phyloP scores from a whole-genome alignment of 164 flowering plant species.

The Stephania cephalantha region DNA sequence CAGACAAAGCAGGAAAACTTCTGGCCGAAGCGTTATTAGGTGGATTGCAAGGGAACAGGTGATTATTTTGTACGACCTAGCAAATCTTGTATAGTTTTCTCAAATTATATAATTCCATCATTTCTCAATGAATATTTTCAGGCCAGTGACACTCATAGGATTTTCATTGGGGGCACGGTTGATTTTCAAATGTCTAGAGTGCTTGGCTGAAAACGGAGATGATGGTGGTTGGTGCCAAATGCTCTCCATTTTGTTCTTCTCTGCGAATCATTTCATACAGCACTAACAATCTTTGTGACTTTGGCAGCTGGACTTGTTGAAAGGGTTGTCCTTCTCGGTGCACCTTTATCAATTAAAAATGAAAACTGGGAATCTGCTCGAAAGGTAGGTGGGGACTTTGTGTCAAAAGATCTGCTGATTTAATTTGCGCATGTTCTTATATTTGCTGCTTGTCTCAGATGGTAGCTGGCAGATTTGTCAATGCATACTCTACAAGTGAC shows the following conservation, averaged over 20 bases:
- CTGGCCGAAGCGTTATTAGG: conserved; percentile 85
- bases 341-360: conserved; percentile 71
- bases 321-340: conserved; percentile 95
- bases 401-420: background rate
- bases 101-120: background rate
- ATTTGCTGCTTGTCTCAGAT: conserved; percentile 39
- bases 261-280: conserved; percentile 3
- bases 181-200: conserved; percentile 81
- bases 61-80: background rate
- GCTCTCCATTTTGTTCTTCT: background rate
- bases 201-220: conserved; percentile 61
- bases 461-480: conserved; percentile 93
- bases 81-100: background rate
- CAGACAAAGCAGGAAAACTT: conserved; percentile 91
- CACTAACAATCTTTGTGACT: background rate
- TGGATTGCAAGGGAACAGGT: conserved; percentile 94
- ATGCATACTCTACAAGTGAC: conserved; percentile 75
- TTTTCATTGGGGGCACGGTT: conserved; percentile 94
- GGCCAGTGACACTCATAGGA: conserved; percentile 95
- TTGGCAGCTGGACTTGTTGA: conserved; percentile 69
- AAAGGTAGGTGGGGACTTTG: conserved; percentile 39
- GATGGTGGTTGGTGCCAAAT: conserved; percentile 16
- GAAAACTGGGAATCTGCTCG: conserved; percentile 82
- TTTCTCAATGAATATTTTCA: conserved; percentile 27
- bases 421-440: background rate